phyloP scores from a whole-genome alignment of 495 filamentous ascomycete genomes.

The Trichoderma reesei region DNA sequence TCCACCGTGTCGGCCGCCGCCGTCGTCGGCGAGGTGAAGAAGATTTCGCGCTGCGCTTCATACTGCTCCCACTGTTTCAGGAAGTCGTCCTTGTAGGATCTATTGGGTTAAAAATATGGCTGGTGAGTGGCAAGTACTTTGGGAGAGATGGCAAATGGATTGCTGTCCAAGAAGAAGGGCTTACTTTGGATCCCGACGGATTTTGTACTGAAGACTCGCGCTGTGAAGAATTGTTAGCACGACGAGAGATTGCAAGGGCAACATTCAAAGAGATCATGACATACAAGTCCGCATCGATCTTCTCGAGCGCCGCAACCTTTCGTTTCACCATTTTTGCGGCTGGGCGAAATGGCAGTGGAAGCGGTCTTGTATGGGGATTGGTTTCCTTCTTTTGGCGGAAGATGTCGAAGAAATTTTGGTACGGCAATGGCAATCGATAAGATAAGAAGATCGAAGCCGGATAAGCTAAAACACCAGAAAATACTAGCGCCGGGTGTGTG shows the following conservation, averaged over 20 bases:
- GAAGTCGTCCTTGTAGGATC: conserved; percentile 80
- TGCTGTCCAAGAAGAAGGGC: neutral
- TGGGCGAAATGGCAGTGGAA: neutral
- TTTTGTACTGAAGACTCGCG: conserved; percentile 80
- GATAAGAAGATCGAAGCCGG: neutral
- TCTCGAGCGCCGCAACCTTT: conserved; percentile 84
- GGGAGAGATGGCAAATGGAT: conserved; percentile 9
- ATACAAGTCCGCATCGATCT: conserved; percentile 82
- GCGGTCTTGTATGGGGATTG: neutral
- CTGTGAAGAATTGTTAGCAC: conserved; percentile 30
- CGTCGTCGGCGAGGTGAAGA: conserved; percentile 69
- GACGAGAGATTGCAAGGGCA: conserved; percentile 1
- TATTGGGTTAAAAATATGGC: conserved; percentile 15
- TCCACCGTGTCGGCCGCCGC: conserved; percentile 66
- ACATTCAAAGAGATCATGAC: conserved; percentile 17
- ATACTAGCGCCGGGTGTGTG: too few relatives aligned
- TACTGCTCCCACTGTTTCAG: conserved; percentile 84
- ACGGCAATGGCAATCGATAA: neutral
- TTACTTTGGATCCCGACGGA: conserved; percentile 71
- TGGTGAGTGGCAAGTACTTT: neutral
- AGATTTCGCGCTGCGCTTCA: conserved; percentile 81
- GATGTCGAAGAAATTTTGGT: conserved; percentile 1
- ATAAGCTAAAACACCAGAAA: neutral
- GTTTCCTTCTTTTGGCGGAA: neutral
- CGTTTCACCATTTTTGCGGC: conserved; percentile 59